phyloP scores from a whole-genome alignment of 2,329 filamentous ascomycete genomes.

The Fusarium denticulatum region DNA sequence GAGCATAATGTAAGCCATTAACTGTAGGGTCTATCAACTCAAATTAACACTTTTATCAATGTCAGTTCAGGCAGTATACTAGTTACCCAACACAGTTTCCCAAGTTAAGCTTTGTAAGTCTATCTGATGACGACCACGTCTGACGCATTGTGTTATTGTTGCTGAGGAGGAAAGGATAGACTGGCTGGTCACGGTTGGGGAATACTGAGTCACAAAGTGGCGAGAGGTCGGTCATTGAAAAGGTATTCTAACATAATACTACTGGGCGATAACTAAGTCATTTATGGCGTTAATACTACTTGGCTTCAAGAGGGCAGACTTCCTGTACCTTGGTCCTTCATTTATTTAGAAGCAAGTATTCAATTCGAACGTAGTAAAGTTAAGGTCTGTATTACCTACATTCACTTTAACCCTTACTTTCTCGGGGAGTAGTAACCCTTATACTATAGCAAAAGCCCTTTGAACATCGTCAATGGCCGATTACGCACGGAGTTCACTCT shows the following conservation, averaged over 20 bases:
- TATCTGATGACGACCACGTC: neutral
- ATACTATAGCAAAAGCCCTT: neutral
- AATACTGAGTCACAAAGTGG: neutral
- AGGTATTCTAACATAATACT: neutral
- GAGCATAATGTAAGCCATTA: neutral
- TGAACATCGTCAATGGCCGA: fast-evolving
- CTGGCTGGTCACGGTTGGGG: neutral
- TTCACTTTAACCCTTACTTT: no score
- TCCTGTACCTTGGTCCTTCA: neutral
- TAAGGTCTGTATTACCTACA: no score
- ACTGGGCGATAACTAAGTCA: fast-evolving
- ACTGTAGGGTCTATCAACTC: neutral
- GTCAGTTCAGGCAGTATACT: neutral
- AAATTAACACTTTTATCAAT: neutral
- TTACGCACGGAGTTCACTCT: neutral
- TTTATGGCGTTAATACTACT: no score
- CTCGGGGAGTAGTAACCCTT: neutral
- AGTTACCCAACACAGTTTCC: neutral
- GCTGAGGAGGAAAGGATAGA: neutral
- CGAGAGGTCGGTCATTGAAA: neutral
- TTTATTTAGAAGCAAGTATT: neutral
- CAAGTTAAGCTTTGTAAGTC: neutral
- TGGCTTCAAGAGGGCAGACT: neutral
- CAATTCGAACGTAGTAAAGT: fast-evolving
- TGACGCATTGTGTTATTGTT: neutral